Evolutionary conservation across 192 early-diverging fungal genomes (phyloP), one percentile per base, ranked within the genome.

Genomic region (Coemansia biformis): DNA sequence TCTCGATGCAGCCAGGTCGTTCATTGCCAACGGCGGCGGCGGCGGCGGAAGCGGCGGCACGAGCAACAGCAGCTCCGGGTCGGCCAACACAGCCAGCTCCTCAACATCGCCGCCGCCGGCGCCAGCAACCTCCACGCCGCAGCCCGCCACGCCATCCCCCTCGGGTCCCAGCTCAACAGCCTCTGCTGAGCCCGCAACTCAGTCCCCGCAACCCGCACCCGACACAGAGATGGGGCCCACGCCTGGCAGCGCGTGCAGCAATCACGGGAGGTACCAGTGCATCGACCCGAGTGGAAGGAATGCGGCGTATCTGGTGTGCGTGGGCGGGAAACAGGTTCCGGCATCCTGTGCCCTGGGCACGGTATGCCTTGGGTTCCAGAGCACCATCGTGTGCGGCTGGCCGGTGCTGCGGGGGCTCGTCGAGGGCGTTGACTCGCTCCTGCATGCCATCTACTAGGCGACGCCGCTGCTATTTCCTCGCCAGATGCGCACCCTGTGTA

Each of bases 1-100:
- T 22, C 29, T 86, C n/a, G 38, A 63, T 11, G 85, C 85, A 2
- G 85, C 88, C 12, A 86, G 85, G 83, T 23, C 88, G 18, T 90
- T 78, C 57, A 84, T 83, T 38, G 69, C 74, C 4, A 28, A 28
- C 0, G 83, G 66, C 16, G 80, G 63, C 17, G 56, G 58, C 7
- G 83, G 78, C 50, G 79, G 85, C 41, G 82, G 82, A 2, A 86
- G 86, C 38, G 83, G 85, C 45, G 82, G 86, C 40, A n/a, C n/a
- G n/a, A 63, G 75, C 5, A 42, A 69, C n/a, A 83, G 82, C 10
- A 43, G 86, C 36, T n/a, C n/a, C n/a, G n/a, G n/a, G n/a, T n/a
- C n/a, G n/a, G n/a, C n/a, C n/a, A 26, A 6, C 24, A 26, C 24
- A 2, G 6, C 24, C 24, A 26, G 2, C 24, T 26, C 24, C 6